Conservation (phyloP, 768 basidiomycete genomes). For the Hemileccinum rubropunctum region DNA sequence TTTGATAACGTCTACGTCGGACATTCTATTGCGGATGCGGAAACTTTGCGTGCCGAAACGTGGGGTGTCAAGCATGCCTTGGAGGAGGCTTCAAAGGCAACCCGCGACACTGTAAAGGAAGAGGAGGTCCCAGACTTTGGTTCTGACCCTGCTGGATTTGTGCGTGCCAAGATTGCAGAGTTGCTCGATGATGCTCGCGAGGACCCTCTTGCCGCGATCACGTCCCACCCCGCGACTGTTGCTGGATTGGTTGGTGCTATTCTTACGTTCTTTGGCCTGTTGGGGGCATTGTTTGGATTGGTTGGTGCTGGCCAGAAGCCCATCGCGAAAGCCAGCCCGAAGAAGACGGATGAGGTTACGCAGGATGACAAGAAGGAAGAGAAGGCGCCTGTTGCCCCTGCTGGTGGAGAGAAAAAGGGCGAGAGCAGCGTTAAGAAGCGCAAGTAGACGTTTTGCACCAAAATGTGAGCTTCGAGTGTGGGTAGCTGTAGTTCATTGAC, state of each 20-base stretch:
- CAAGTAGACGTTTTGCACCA: slow-evolving; percentile 40
- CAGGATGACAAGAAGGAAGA: slow-evolving; percentile 67
- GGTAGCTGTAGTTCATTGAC: background rate
- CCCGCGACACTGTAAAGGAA: slow-evolving; percentile 45
- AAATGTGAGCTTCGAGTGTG: slow-evolving; percentile 8
- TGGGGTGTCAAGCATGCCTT: slow-evolving; percentile 87
- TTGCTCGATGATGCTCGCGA: slow-evolving; percentile 78
- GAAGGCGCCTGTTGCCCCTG: slow-evolving; percentile 64
- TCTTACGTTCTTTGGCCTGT: slow-evolving; percentile 81
- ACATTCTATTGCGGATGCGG: slow-evolving; percentile 84
- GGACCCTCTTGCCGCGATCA: slow-evolving; percentile 81
- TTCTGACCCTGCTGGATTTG: slow-evolving; percentile 74
- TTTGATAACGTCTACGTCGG: slow-evolving; percentile 95
- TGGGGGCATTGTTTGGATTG: slow-evolving; percentile 76
- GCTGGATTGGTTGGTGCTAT: slow-evolving; percentile 69
- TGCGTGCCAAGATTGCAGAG: slow-evolving; percentile 70
- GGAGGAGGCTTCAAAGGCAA: slow-evolving; percentile 55
- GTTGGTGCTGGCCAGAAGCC: slow-evolving; percentile 73
- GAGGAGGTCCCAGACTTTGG: slow-evolving; percentile 50
- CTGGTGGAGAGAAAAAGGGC: slow-evolving; percentile 72
- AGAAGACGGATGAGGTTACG: slow-evolving; percentile 71
- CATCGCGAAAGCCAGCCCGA: slow-evolving; percentile 60
- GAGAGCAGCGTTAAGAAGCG: slow-evolving; percentile 74
- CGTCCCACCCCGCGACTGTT: slow-evolving; percentile 85
- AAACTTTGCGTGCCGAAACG: slow-evolving; percentile 80